These are phyloP conservation scores for Zasmidium cellare DNA, from an alignment of 2,329 filamentous ascomycete species.

Conservation along the genomic window DNA sequence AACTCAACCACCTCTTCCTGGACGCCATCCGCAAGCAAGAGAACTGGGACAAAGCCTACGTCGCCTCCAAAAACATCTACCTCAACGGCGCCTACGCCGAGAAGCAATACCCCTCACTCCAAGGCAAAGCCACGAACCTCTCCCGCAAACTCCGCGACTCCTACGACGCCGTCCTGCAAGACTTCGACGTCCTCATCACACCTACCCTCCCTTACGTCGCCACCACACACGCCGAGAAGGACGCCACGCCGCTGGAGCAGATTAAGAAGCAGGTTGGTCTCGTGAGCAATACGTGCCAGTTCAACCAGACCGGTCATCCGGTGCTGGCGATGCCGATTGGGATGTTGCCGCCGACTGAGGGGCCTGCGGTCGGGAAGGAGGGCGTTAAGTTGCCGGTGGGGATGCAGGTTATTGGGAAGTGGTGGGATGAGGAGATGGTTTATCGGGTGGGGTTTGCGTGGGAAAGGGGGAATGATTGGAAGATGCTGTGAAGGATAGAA, in stretches of 20 bases:
- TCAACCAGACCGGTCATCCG: conserved; percentile 53
- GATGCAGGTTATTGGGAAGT: conserved; percentile 40
- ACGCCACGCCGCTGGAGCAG: conserved; percentile 45
- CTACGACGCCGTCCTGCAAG: conserved; percentile 45
- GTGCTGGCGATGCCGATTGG: conserved; percentile 48
- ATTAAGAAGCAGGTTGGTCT: conserved; percentile 55
- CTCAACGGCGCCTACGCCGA: conserved; percentile 53
- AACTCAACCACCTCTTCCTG: conserved; percentile 53
- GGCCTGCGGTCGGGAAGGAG: conserved; percentile 26
- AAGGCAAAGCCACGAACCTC: conserved; percentile 48
- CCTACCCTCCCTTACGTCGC: conserved; percentile 51
- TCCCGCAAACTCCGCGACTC: conserved; percentile 47
- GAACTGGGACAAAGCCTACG: conserved; percentile 54
- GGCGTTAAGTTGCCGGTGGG: conserved; percentile 33
- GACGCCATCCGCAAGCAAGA: conserved; percentile 44
- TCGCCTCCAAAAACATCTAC: conserved; percentile 56
- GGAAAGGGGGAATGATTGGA: conserved; percentile 51
- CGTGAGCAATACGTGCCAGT: conserved; percentile 56
- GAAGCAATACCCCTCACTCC: conserved; percentile 47
- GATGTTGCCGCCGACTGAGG: conserved; percentile 51
- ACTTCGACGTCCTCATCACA: conserved; percentile 49
- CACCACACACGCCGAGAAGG: conserved; percentile 43
- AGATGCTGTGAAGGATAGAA: conserved; percentile 21
- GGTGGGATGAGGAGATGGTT: conserved; percentile 53
- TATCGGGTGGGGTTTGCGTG: conserved; percentile 48